Conservation (phyloP, 2,329 filamentous ascomycete species). For the Macrophomina phaseolina region DNA sequence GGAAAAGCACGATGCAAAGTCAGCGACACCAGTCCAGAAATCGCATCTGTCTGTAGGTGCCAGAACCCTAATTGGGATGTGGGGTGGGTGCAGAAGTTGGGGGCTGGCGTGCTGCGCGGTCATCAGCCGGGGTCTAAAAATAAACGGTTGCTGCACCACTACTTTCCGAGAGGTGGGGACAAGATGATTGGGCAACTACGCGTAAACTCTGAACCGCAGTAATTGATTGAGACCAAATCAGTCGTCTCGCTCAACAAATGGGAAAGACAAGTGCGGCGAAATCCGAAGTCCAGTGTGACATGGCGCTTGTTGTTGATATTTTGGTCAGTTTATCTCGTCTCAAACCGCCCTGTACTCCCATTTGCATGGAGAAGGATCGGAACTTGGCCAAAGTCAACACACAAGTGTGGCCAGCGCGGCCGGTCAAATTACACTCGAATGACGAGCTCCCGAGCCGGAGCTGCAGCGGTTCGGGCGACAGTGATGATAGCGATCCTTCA, state of each 20-base stretch:
- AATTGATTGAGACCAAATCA: neutral
- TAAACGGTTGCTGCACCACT: neutral
- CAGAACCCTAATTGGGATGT: constrained; percentile 1
- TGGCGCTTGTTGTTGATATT: neutral
- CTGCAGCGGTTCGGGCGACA: no score
- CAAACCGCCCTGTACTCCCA: neutral
- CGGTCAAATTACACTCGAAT: no score
- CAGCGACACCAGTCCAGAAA: constrained; percentile 16
- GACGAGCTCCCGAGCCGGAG: no score
- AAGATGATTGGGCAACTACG: neutral
- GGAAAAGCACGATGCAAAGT: neutral
- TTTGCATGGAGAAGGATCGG: no score
- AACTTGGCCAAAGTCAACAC: no score
- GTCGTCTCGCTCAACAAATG: neutral
- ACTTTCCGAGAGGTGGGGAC: neutral
- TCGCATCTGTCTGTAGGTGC: neutral
- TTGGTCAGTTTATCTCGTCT: neutral
- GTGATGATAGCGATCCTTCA: no score
- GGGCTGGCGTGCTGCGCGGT: constrained; percentile 4
- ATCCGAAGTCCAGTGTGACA: neutral
- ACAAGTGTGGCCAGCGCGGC: no score
- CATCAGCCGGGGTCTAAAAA: constrained; percentile 19
- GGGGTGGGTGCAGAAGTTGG: constrained; percentile 6
- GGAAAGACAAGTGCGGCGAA: neutral
- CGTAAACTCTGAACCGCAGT: neutral